Base-by-base conservation (phyloP, 192 early-diverging fungal genomes). In the Coemansia sp. region DNA sequence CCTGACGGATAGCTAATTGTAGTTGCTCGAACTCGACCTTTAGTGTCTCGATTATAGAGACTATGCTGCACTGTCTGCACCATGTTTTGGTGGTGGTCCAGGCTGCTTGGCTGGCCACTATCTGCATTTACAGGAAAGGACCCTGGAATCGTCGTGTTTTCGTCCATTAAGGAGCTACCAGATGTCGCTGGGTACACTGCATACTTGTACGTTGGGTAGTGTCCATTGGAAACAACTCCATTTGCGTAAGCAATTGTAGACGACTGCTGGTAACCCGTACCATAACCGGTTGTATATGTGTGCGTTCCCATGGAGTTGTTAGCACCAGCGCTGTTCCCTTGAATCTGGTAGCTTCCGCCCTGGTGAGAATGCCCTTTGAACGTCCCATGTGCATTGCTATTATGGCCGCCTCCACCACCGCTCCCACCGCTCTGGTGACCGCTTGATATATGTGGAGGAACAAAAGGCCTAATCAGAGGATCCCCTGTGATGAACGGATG, bases 401-500 rank as follows among this genome's bases (percentile, higher is more conserved):
- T 72, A 19, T 71, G 19, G 26, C 68, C 73, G 39, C 73, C 65
- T 0, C 68, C 64, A 62, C 62, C 57, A 39, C 71, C 42, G n/a
- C 54, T 43, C 4, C 62, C 48, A 7, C 42, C 49, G 18, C 46
- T 54, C 45, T 64, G 43, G 46, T 62, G 36, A 6, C 52, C 51
- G 36, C 22, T 43, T 7, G 62, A 69, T n/a, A 47, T 39, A 16
- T 42, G 39, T 32, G 57, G 72, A 11, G 80, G 80, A 12, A 71
- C 57, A 72, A 72, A 83, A 3, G 90, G 87, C 0, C 88, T 90
- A 7, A 80, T 76, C 37, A 90, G 94, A 15, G 82, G 78, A 69
- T 95, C 91, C 5, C 94, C 95, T 0, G 96, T 97, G 51, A 98
- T 94, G 71, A 99, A 98, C 10, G 97, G 97, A 66, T 99, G 97